phyloP scores from a whole-genome alignment of 1,139 yeast genomes.

The Yamadazyma buinensis region DNA sequence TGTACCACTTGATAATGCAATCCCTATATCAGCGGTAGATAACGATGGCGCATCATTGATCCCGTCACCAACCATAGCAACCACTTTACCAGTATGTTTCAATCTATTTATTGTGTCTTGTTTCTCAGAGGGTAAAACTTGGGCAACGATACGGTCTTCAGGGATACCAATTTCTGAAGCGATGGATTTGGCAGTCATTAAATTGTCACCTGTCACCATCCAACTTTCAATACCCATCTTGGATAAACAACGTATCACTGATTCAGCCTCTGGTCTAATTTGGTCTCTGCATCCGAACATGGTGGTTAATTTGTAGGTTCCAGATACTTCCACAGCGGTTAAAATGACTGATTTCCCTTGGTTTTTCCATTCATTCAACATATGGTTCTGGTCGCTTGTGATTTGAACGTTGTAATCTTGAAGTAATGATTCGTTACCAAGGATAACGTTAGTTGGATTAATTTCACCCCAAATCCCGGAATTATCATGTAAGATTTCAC shows the following conservation, averaged over 20 bases:
- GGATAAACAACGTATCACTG: constrained; percentile 47
- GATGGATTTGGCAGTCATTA: constrained; percentile 62
- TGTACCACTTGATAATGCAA: constrained; percentile 57
- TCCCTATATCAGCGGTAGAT: constrained; percentile 56
- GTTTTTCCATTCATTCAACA: constrained; percentile 52
- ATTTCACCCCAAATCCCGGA: constrained; percentile 26
- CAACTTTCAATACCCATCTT: constrained; percentile 52
- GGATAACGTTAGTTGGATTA: constrained; percentile 38
- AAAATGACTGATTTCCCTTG: constrained; percentile 63
- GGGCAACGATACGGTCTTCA: constrained; percentile 56
- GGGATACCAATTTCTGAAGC: constrained; percentile 61
- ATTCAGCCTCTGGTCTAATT: constrained; percentile 57
- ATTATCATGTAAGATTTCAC: constrained; percentile 27
- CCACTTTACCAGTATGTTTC: constrained; percentile 36
- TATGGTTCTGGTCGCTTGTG: constrained; percentile 18
- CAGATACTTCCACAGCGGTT: constrained; percentile 40
- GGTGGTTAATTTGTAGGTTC: constrained; percentile 36
- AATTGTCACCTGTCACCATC: constrained; percentile 74
- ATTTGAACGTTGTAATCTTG: constrained; percentile 37
- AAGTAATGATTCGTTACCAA: constrained; percentile 64
- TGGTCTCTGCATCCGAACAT: constrained; percentile 63
- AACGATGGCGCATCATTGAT: constrained; percentile 64
- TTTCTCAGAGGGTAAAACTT: constrained; percentile 71
- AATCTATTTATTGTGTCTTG: constrained; percentile 56
- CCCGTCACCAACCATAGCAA: constrained; percentile 66